Evolutionary conservation across 805 yeast species (phyloP), one percentile per base, ranked within the genome.

Genomic region (Kregervanrija delftensis): DNA sequence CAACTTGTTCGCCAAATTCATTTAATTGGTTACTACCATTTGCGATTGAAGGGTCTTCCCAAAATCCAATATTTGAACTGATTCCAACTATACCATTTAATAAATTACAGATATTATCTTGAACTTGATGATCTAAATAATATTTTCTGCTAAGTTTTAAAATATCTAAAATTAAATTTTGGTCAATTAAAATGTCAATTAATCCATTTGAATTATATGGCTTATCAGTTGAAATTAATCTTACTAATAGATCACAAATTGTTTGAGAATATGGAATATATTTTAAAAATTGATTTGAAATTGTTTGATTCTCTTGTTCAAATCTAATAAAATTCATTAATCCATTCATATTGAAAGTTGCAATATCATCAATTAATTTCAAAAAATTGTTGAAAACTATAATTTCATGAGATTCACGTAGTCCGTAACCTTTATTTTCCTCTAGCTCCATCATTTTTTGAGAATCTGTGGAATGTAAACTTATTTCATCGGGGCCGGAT

Each of bases 151-250:
- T 96, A 83, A 37, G 86, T 74, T 62, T 86, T 89, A 53, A 77
- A 73, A 53, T 78, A 71, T 42, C 82, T 70, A 37, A 76, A 63
- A 91, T 79, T 49, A 93, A 69, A 33, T 73, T 61, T 62, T 91
- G 97, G 41, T 73, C 76, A 50, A 83, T 77, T 46, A 93, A 71
- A 9, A 80, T 68, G 30, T 84, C 86, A 42, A 90, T 78, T 35
- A 93, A 77, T 4, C 96, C 96, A 12, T 93, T 87, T 17, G 96
- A 85, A 42, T 76, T 73, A 57, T 87, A 95, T 1, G 91, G 83
- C 61, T 86, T 90, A 65, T 93, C 99, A 0, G 96, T 83, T 40
- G 95, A 88, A 15, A 93, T 84, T 17, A 93, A 77, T 58, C 91
- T 81, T 41, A 93, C 72, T 41, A 93, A 66, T 53, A 91, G 81